Conservation (phyloP, 768 basidiomycete genomes). For the Hypholoma sublateritium region DNA sequence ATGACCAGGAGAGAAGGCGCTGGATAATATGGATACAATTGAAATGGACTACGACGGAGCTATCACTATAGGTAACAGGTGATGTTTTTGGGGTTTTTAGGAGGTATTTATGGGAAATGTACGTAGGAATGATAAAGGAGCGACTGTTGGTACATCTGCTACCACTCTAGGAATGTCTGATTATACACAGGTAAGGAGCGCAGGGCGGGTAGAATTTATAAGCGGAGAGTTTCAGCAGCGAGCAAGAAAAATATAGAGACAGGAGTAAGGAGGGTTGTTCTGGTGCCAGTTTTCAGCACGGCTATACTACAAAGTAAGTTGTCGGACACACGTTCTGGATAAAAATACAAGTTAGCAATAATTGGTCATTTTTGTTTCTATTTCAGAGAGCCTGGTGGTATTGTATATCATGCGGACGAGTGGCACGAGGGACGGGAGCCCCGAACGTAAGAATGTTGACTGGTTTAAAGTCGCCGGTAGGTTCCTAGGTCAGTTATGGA, state of each 20-base stretch:
- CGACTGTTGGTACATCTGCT: not conserved
- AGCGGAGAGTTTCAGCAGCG: not conserved
- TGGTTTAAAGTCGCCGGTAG: slow-evolving; percentile 34
- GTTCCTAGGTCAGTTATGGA: slow-evolving; percentile 29
- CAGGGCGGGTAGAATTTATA: not conserved
- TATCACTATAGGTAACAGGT: slow-evolving; percentile 11
- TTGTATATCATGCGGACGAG: slow-evolving; percentile 24
- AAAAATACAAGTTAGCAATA: slow-evolving; percentile 8
- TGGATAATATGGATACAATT: slow-evolving; percentile 74
- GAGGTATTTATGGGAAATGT: not conserved
- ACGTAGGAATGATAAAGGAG: not conserved
- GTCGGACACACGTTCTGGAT: not conserved
- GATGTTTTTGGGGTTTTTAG: slow-evolving; percentile 2
- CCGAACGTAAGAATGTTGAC: slow-evolving; percentile 52
- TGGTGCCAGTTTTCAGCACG: not conserved
- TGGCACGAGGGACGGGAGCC: slow-evolving; percentile 19
- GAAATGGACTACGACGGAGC: slow-evolving; percentile 37
- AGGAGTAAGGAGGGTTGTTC: not conserved
- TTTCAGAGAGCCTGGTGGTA: slow-evolving; percentile 20
- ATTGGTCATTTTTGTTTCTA: slow-evolving; percentile 1
- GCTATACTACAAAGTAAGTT: not conserved
- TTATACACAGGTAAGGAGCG: slow-evolving; percentile 5
- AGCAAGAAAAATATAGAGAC: not conserved
- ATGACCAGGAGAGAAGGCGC: slow-evolving; percentile 63
- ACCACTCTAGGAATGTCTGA: slow-evolving; percentile 3